A percentile compares a stretch with the other conserved stretches of the same genome.
These are phyloP conservation scores for Casuarina glauca DNA, from an alignment of 306 rosid species.

Conservation along the genomic window DNA sequence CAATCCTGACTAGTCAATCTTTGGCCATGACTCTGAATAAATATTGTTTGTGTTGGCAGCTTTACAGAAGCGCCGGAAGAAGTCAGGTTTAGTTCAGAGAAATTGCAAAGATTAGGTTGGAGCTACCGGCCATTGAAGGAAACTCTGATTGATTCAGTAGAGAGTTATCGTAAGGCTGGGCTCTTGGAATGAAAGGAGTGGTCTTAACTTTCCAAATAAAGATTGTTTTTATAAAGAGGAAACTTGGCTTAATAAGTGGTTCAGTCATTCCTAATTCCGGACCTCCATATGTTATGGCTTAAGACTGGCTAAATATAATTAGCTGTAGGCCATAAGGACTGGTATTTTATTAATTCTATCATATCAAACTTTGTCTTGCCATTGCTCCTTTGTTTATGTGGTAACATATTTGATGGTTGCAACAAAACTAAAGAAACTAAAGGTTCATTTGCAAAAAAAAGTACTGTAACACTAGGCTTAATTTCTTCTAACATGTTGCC, in stretches of 20 bases:
- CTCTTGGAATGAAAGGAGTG: constrained; percentile 20
- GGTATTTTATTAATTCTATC: not conserved
- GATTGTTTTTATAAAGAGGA: not conserved
- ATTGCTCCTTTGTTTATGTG: not conserved
- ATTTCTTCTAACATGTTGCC: no score
- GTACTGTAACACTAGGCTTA: no score
- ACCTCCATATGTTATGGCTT: not conserved
- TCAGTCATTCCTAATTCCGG: not conserved
- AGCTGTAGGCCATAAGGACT: no score
- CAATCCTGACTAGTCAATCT: no score
- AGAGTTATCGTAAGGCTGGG: constrained; percentile 43
- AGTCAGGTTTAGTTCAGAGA: not conserved
- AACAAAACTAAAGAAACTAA: no score
- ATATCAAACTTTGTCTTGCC: not conserved
- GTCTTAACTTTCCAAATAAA: not conserved
- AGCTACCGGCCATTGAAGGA: constrained; percentile 30
- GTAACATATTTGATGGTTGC: not conserved
- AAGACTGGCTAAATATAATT: no score
- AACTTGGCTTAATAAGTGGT: not conserved
- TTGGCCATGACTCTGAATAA: not conserved
- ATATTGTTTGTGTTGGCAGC: constrained; percentile 26
- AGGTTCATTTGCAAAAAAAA: no score
- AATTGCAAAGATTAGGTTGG: no score
- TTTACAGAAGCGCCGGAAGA: constrained; percentile 35
- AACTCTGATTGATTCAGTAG: constrained; percentile 56